A percentile compares a stretch with the other conserved stretches of the same genome.
phyloP scores from a whole-genome alignment of 2,329 filamentous ascomycete species.

The Alternaria panax region DNA sequence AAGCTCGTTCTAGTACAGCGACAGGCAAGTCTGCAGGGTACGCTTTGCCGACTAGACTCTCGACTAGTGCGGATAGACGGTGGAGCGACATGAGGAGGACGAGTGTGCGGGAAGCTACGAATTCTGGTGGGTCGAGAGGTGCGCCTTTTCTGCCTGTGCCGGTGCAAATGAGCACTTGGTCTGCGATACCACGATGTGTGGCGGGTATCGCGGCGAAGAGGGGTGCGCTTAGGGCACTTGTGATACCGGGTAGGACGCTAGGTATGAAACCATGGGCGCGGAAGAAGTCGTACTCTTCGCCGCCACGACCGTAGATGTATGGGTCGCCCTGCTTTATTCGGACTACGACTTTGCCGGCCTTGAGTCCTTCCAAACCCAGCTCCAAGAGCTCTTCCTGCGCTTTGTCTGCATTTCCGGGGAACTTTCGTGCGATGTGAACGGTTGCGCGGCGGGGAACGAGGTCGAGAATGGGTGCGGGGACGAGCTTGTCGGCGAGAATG shows the following conservation, averaged over 20 bases:
- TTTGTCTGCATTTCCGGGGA: conserved; percentile 93
- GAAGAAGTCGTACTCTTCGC: conserved; percentile 91
- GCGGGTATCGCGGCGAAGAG: conserved; percentile 87
- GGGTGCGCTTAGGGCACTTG: conserved; percentile 84
- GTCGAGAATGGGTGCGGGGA: conserved; percentile 83
- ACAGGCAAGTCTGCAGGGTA: conserved; percentile 86
- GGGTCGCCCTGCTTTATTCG: conserved; percentile 96
- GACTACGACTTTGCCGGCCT: conserved; percentile 78
- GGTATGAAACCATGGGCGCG: conserved; percentile 71
- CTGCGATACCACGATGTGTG: conserved; percentile 87
- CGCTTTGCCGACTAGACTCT: conserved; percentile 63
- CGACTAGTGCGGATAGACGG: conserved; percentile 76
- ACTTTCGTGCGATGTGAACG: conserved; percentile 93
- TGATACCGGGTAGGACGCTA: conserved; percentile 86
- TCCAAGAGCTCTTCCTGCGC: conserved; percentile 89
- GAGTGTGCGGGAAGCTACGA: conserved; percentile 77
- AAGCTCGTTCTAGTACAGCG: conserved; percentile 91
- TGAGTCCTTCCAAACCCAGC: conserved; percentile 74
- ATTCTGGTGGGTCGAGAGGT: conserved; percentile 81
- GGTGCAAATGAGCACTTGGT: conserved; percentile 95
- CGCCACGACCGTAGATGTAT: conserved; percentile 93
- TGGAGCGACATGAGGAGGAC: conserved; percentile 97
- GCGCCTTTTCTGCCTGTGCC: conserved; percentile 92
- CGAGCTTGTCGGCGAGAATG: conserved; percentile 86
- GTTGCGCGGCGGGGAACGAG: conserved; percentile 89